phyloP scores from a whole-genome alignment of 257 asterid species.

The Cruciata laevipes region DNA sequence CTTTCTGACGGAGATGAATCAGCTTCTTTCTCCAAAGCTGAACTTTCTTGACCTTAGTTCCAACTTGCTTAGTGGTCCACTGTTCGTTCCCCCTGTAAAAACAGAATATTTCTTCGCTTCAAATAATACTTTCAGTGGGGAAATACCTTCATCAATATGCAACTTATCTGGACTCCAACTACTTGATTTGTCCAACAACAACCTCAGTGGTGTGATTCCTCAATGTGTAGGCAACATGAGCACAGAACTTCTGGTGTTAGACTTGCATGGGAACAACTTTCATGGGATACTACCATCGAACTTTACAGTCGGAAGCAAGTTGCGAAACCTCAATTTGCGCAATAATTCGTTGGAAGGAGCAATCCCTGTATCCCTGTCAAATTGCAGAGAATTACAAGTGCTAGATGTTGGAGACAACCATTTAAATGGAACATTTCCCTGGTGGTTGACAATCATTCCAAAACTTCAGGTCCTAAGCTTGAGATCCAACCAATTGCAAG shows the following conservation, averaged over 20 bases:
- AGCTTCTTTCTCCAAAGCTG: neutral
- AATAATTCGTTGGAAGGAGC: slow-evolving; percentile 24
- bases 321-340: slow-evolving; percentile 19
- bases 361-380: slow-evolving; percentile 20
- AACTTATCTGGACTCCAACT: neutral
- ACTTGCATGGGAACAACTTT: slow-evolving; percentile 15
- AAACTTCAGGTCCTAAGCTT: slow-evolving; percentile 22
- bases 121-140: slow-evolving; percentile 16
- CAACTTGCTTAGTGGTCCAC: slow-evolving; percentile 1
- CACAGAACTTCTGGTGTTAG: slow-evolving; percentile 6
- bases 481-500: slow-evolving; percentile 20
- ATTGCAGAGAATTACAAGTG: slow-evolving; percentile 24
- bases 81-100: neutral
- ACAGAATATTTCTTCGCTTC: slow-evolving; percentile 8
- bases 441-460: slow-evolving; percentile 21
- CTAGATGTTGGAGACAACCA: slow-evolving; percentile 24
- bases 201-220: slow-evolving; percentile 16
- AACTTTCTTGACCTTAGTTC: slow-evolving; percentile 12
- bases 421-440: slow-evolving; percentile 26
- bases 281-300: slow-evolving; percentile 16
- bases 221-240: slow-evolving; percentile 8
- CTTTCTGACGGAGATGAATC: neutral
- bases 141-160: slow-evolving; percentile 10
- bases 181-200: slow-evolving; percentile 17
- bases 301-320: slow-evolving; percentile 18